A percentile compares a stretch with the other conserved stretches of the same genome.
Conservation (phyloP, 2,329 filamentous ascomycete genomes). For the Fusarium sublunatum region DNA sequence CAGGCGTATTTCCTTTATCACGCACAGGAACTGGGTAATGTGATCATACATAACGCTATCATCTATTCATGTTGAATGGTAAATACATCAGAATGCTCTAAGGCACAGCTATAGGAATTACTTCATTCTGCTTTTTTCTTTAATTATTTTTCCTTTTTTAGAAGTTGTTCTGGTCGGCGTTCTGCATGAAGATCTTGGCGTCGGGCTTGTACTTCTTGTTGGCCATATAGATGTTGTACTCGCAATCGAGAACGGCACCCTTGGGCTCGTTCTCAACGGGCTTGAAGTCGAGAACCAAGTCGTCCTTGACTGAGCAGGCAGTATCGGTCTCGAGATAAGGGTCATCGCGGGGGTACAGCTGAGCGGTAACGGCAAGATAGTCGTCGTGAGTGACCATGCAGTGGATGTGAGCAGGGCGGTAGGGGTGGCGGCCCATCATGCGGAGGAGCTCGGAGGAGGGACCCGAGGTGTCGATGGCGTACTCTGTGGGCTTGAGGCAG, state of each 20-base stretch:
- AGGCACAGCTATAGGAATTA: not conserved
- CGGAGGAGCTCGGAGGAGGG: slow-evolving; percentile 56
- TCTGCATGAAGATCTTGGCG: slow-evolving; percentile 45
- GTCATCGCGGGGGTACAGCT: slow-evolving; percentile 78
- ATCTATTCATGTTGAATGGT: slow-evolving; percentile 16
- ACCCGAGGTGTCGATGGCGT: slow-evolving; percentile 75
- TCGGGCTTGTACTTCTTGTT: slow-evolving; percentile 59
- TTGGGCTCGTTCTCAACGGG: slow-evolving; percentile 55
- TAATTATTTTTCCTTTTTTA: slow-evolving; percentile 2
- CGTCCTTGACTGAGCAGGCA: slow-evolving; percentile 66
- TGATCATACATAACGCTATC: slow-evolving; percentile 18
- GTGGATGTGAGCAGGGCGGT: slow-evolving; percentile 63
- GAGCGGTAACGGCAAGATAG: slow-evolving; percentile 78
- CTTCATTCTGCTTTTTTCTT: not conserved
- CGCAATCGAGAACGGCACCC: slow-evolving; percentile 52
- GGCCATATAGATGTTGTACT: slow-evolving; percentile 58
- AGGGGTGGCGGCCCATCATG: slow-evolving; percentile 61
- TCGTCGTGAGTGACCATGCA: slow-evolving; percentile 69
- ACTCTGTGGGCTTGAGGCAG: slow-evolving; percentile 79
- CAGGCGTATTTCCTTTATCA: no score
- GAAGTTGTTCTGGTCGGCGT: slow-evolving; percentile 45
- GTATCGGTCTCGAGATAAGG: slow-evolving; percentile 66
- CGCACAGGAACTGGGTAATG: no score
- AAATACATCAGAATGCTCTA: slow-evolving; percentile 1
- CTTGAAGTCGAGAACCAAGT: slow-evolving; percentile 62